Conservation (phyloP, 2,329 filamentous ascomycete genomes). For the Tolypocladium paradoxum region DNA sequence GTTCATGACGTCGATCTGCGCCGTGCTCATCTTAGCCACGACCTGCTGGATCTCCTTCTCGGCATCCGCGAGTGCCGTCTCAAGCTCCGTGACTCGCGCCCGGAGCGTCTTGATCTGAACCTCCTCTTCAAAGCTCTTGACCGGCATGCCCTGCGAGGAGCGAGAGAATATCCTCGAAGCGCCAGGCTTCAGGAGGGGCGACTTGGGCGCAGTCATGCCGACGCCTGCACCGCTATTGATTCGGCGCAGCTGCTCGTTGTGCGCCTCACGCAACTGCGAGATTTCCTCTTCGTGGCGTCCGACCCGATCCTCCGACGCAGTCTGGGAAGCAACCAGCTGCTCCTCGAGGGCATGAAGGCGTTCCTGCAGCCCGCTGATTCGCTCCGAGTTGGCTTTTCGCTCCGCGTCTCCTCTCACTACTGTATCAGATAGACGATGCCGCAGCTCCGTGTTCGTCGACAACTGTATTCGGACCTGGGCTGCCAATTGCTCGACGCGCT, state of each 20-base stretch:
- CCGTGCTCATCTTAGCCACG: constrained; percentile 66
- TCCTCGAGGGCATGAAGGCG: constrained; percentile 77
- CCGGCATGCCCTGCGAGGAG: constrained; percentile 38
- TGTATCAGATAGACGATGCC: constrained; percentile 65
- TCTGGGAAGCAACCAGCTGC: constrained; percentile 69
- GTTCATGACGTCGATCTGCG: constrained; percentile 74
- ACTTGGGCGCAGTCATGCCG: constrained; percentile 20
- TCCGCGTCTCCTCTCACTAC: constrained; percentile 76
- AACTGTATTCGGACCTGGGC: constrained; percentile 72
- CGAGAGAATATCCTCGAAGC: constrained; percentile 23
- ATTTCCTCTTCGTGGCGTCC: constrained; percentile 80
- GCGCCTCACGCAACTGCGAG: constrained; percentile 60
- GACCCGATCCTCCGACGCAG: constrained; percentile 75
- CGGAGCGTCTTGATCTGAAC: constrained; percentile 67
- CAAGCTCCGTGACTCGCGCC: constrained; percentile 70
- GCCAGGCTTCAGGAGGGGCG: constrained; percentile 23
- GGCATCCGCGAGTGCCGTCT: constrained; percentile 49
- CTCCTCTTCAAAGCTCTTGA: constrained; percentile 60
- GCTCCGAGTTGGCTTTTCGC: constrained; percentile 66
- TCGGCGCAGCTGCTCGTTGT: constrained; percentile 67
- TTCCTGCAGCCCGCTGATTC: constrained; percentile 75
- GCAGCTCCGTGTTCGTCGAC: constrained; percentile 63
- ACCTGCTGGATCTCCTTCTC: constrained; percentile 78
- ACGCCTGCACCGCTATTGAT: constrained; percentile 40
- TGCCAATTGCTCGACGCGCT: constrained; percentile 69